These are phyloP conservation scores for Groenewaldozyma salmanticensis DNA, from an alignment of 805 yeast genomes.

Conservation along the genomic window DNA sequence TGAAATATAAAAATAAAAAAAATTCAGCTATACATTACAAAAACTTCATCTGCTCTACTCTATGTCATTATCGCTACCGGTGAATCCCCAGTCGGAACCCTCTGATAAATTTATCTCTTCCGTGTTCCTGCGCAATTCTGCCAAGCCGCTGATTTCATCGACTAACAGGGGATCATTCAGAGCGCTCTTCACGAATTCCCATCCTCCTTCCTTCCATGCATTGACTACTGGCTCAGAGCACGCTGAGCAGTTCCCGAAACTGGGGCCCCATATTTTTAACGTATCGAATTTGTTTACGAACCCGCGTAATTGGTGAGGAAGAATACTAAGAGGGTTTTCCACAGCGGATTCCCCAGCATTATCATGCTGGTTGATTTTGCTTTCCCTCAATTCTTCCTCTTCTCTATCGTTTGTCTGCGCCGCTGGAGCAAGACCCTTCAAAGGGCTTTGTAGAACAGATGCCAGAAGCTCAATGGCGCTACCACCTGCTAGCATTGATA, in stretches of 20 bases:
- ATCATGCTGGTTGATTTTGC: slow-evolving; percentile 12
- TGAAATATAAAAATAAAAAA: too few species aligned
- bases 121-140: slow-evolving; percentile 60
- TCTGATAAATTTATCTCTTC: slow-evolving; percentile 40
- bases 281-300: slow-evolving; percentile 59
- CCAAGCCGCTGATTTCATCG: slow-evolving; percentile 72
- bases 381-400: slow-evolving; percentile 10
- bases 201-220: slow-evolving; percentile 44
- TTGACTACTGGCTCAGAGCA: slow-evolving; percentile 58
- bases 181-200: slow-evolving; percentile 75
- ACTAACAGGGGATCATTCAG: slow-evolving; percentile 56
- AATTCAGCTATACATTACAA: background rate
- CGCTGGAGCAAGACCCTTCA: slow-evolving; percentile 37
- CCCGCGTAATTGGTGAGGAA: slow-evolving; percentile 88
- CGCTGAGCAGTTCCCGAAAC: slow-evolving; percentile 75
- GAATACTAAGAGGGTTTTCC: slow-evolving; percentile 47
- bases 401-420: slow-evolving; percentile 9
- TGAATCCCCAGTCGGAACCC: slow-evolving; percentile 9
- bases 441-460: slow-evolving; percentile 59
- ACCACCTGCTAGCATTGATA: slow-evolving; percentile 72
- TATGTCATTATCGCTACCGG: slow-evolving; percentile 1
- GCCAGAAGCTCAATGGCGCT: slow-evolving; percentile 77
- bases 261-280: slow-evolving; percentile 57
- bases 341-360: too few species aligned
- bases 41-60: background rate